A percentile compares a stretch with the other conserved stretches of the same genome.
Conservation (phyloP, 177 flowering plant genomes). For the Vitis hybrid region DNA sequence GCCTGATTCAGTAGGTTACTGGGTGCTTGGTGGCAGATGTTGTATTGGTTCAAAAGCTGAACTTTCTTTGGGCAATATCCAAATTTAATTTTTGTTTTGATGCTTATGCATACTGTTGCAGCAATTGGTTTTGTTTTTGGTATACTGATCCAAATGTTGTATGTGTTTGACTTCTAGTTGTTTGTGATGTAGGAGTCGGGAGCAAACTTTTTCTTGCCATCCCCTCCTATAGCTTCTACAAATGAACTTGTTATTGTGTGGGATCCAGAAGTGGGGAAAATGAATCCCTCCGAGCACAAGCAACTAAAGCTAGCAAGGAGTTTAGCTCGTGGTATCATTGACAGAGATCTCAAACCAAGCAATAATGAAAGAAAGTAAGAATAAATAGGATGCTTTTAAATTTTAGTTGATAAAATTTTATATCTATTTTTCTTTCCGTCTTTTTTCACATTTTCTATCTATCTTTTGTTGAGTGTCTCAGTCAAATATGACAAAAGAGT, state of each 20-base stretch:
- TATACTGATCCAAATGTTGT: not conserved
- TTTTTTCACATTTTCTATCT: not conserved
- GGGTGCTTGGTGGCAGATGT: no score
- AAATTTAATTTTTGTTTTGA: not conserved
- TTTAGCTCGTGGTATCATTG: constrained; percentile 92
- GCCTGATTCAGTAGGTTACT: no score
- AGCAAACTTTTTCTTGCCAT: constrained; percentile 80
- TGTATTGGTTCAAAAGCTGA: no score
- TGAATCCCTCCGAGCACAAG: constrained; percentile 98
- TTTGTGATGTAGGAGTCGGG: constrained; percentile 81
- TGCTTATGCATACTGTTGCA: not conserved
- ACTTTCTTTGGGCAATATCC: no score
- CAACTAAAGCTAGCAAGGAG: constrained; percentile 95
- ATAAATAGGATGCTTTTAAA: constrained; percentile 15
- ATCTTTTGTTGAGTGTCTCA: not conserved
- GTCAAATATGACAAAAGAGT: no score
- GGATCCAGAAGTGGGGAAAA: constrained; percentile 98
- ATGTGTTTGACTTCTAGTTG: constrained; percentile 9
- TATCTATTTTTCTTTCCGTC: not conserved
- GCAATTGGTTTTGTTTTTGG: not conserved
- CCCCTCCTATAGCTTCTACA: constrained; percentile 88
- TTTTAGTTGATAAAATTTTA: not conserved
- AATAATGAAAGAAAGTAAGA: constrained; percentile 83
- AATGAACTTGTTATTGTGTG: constrained; percentile 96
- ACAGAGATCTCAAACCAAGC: constrained; percentile 97